Percentiles rank a stretch among this genome's conserved stretches.
Conservation (phyloP, 2,329 filamentous ascomycete species). For the Penicillium hordei region DNA sequence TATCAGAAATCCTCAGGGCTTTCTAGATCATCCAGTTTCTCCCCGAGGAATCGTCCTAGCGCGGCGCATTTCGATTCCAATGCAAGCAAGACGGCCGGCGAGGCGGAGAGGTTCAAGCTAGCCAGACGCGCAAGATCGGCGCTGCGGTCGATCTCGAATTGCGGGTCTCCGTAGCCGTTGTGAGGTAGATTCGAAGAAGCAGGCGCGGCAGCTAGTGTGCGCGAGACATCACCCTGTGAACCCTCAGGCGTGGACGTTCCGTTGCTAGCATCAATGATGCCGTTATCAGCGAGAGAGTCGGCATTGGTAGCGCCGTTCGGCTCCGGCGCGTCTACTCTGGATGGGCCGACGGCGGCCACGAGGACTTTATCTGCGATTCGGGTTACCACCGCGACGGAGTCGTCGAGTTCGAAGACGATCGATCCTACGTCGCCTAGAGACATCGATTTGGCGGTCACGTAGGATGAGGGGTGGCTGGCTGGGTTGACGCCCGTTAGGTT, state of each 20-base stretch:
- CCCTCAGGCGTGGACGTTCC: slow-evolving; percentile 12
- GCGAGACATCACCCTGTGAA: slow-evolving; percentile 15
- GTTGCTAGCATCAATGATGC: not conserved
- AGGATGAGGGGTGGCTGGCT: slow-evolving; percentile 45
- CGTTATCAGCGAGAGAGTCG: slow-evolving; percentile 9
- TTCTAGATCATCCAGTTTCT: slow-evolving; percentile 43
- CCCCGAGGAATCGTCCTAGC: slow-evolving; percentile 40
- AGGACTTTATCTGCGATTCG: slow-evolving; percentile 45
- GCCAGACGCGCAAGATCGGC: slow-evolving; percentile 41
- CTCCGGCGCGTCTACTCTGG: slow-evolving; percentile 22
- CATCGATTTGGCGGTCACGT: slow-evolving; percentile 43
- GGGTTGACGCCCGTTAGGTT: slow-evolving; percentile 47
- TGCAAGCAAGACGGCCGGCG: slow-evolving; percentile 41
- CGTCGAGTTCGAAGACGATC: slow-evolving; percentile 45
- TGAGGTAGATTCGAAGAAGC: slow-evolving; percentile 14
- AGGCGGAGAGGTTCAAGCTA: slow-evolving; percentile 41
- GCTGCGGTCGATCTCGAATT: slow-evolving; percentile 43
- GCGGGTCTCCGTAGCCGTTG: slow-evolving; percentile 34
- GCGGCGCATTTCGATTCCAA: slow-evolving; percentile 46
- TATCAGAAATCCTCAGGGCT: slow-evolving; percentile 44
- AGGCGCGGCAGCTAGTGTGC: slow-evolving; percentile 9
- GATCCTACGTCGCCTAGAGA: slow-evolving; percentile 46
- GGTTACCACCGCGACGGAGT: slow-evolving; percentile 44
- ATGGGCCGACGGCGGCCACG: slow-evolving; percentile 43
- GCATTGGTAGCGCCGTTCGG: not conserved